Base-by-base conservation (phyloP, 2,329 filamentous ascomycete genomes). In the Fusarium zealandicum region DNA sequence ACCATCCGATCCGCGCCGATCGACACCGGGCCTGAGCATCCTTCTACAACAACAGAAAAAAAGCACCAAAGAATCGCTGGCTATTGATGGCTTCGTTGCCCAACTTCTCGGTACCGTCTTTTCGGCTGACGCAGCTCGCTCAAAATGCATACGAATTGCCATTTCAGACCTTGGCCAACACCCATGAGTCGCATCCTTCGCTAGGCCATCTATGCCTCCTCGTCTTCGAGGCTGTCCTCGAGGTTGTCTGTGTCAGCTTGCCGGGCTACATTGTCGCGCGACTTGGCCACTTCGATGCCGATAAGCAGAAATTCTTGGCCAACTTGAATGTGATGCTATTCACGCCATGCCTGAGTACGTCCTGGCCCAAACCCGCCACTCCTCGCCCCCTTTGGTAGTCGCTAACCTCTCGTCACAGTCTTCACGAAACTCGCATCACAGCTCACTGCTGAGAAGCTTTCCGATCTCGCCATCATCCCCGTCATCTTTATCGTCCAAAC, bases 401-500 rank as follows among this genome's bases (percentile, higher is more conserved):
- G 10, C 42, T 51, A 30, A 63, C 14, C 14, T 18, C 13, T 8
- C 12, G 4, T 27, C 17, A 8, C 61, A 95, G 92, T 99, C 74
- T 99, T 98, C 75, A 96, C 91, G 13, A 99, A 99, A 75, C 84
- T 99, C 32, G 95, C 93, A 6, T 96, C 92, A 2, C 93, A 99
- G 75, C 83, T 99, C 53, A 96, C 90, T 38, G 90, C 92, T 48
- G 89, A 95, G 57, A 97, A 96, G 75, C 83, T 99, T 44, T 81
- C 86, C 59, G 95, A 98, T 51, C 84, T 99, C 32, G 92, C 90
- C 63, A 89, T 99, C 62, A 99, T 99, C 54, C 95, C 95, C n/a
- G 76, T 92, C 64, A 97, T 99, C 72, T 98, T 98, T 74, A 69
- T 92, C 54, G 81, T 95, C 25, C 93, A 97, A 76, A 97, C 92